A percentile compares a stretch with the other conserved stretches of the same genome.
These are phyloP conservation scores for Phialophora verrucosa DNA, from an alignment of 2,329 filamentous ascomycete genomes.

Conservation along the genomic window DNA sequence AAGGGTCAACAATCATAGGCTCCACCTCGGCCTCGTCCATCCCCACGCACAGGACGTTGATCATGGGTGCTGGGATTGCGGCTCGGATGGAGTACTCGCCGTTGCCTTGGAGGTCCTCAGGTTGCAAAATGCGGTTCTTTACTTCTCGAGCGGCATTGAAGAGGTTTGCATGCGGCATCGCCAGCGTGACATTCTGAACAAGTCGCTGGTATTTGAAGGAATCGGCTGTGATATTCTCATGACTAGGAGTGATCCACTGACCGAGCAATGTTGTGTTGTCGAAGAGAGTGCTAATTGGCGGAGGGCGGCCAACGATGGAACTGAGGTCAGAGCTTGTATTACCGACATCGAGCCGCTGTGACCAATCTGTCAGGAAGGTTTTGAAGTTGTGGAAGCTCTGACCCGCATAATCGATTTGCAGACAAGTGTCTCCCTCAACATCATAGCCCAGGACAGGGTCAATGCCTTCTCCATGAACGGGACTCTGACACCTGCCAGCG, in stretches of 20 bases:
- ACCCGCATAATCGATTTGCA: conserved; percentile 72
- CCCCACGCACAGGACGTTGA: conserved; percentile 76
- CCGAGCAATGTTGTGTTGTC: conserved; percentile 75
- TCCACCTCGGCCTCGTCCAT: conserved; percentile 64
- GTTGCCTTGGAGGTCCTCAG: conserved; percentile 66
- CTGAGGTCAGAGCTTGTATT: conserved; percentile 46
- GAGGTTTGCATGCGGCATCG: conserved; percentile 76
- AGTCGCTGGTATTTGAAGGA: conserved; percentile 61
- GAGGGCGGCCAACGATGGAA: conserved; percentile 53
- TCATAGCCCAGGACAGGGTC: conserved; percentile 32
- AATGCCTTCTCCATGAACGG: conserved; percentile 52
- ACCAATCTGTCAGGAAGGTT: conserved; percentile 65
- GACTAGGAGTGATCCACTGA: conserved; percentile 67
- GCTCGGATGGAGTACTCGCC: conserved; percentile 72
- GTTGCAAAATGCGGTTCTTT: conserved; percentile 72
- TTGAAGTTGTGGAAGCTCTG: conserved; percentile 72
- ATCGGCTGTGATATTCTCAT: conserved; percentile 59
- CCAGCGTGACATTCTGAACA: conserved; percentile 77
- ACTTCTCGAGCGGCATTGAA: conserved; percentile 67
- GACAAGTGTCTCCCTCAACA: conserved; percentile 61
- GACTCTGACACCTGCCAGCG: conserved; percentile 63
- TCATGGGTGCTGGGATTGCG: conserved; percentile 70
- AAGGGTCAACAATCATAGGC: conserved; percentile 61
- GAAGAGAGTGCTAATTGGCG: conserved; percentile 66
- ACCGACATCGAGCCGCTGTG: conserved; percentile 51